Evolutionary conservation across 2,329 filamentous ascomycete species (phyloP).

Genomic region (Fusarium piperis): DNA sequence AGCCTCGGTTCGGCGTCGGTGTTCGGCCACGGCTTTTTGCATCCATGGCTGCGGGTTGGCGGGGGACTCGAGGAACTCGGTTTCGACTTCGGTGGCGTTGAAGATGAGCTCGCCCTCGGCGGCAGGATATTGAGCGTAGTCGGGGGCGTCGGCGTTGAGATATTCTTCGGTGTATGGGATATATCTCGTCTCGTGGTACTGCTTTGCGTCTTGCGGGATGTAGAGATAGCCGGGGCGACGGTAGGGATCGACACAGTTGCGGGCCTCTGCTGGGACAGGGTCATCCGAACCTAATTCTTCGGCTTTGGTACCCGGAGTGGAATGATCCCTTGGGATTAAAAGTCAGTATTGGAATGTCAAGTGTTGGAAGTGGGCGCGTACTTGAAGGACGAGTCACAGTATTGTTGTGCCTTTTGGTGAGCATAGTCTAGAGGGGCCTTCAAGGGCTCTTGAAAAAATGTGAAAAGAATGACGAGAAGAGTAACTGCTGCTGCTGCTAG

Average conservation of each 20-base stretch:
- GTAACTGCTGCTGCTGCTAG: slow-evolving; percentile 4
- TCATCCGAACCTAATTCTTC: background rate
- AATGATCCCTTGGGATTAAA: background rate
- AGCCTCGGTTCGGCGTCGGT: slow-evolving; percentile 6
- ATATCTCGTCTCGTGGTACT: slow-evolving; percentile 61
- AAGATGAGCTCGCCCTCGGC: slow-evolving; percentile 66
- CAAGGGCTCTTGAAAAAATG: slow-evolving; percentile 14
- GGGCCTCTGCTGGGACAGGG: background rate
- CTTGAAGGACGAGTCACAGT: slow-evolving; percentile 12
- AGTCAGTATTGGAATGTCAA: background rate
- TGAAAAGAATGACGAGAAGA: slow-evolving; percentile 27
- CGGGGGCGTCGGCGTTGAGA: slow-evolving; percentile 65
- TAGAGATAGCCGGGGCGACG: slow-evolving; percentile 66
- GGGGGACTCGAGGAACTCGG: slow-evolving; percentile 12
- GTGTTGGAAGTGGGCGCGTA: no score
- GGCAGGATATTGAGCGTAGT: slow-evolving; percentile 52
- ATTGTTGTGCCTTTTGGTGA: slow-evolving; percentile 23
- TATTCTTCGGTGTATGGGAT: slow-evolving; percentile 53
- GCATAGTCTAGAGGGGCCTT: slow-evolving; percentile 20
- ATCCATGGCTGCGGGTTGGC: slow-evolving; percentile 31
- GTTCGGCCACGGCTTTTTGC: slow-evolving; percentile 25
- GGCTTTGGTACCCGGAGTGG: background rate
- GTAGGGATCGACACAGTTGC: slow-evolving; percentile 30
- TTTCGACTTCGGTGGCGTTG: slow-evolving; percentile 66
- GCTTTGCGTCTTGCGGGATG: slow-evolving; percentile 66